Evolutionary conservation across 2,329 filamentous ascomycete species (phyloP).

Genomic region (Aspergillus awamori): DNA sequence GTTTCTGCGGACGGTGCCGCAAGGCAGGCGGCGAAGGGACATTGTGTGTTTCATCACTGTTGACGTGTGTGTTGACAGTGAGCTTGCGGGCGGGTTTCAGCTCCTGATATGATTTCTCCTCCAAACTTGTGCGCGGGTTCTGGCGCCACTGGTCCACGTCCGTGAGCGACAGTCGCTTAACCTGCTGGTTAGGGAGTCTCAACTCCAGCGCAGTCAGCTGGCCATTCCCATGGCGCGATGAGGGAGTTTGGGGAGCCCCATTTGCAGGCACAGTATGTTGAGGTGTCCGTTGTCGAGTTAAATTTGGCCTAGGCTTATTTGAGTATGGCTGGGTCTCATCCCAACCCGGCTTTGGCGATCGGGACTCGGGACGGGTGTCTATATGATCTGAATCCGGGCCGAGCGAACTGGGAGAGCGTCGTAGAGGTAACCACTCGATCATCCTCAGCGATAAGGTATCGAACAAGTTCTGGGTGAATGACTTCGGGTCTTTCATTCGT

Average conservation of each 20-base stretch:
- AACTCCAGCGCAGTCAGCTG: conserved; percentile 41
- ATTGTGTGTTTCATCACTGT: conserved; percentile 29
- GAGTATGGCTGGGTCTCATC: conserved; percentile 12
- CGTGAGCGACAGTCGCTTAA: conserved; percentile 44
- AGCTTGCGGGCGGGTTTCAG: conserved; percentile 35
- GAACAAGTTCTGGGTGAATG: conserved; percentile 63
- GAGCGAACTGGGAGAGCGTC: conserved; percentile 31
- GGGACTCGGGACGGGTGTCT: conserved; percentile 3
- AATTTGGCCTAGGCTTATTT: conserved; percentile 14
- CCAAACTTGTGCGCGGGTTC: conserved; percentile 33
- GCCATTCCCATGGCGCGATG: conserved; percentile 28
- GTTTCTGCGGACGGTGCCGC: conserved; percentile 45
- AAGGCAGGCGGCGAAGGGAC: conserved; percentile 44
- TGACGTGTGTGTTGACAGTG: conserved; percentile 35
- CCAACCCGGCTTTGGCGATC: conserved; percentile 19
- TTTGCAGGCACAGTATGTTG: conserved; percentile 10
- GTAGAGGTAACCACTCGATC: conserved; percentile 51
- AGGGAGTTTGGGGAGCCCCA: conserved; percentile 33
- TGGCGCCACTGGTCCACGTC: conserved; percentile 43
- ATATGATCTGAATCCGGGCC: conserved; percentile 18
- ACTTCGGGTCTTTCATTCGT: conserved; percentile 59
- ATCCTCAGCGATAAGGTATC: conserved; percentile 50
- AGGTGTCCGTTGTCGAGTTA: conserved; percentile 13
- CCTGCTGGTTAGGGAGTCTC: conserved; percentile 41
- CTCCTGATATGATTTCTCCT: conserved; percentile 37